Evolutionary conservation across 2,329 filamentous ascomycete genomes (phyloP).

Genomic region (Cercospora zeae-maydis): DNA sequence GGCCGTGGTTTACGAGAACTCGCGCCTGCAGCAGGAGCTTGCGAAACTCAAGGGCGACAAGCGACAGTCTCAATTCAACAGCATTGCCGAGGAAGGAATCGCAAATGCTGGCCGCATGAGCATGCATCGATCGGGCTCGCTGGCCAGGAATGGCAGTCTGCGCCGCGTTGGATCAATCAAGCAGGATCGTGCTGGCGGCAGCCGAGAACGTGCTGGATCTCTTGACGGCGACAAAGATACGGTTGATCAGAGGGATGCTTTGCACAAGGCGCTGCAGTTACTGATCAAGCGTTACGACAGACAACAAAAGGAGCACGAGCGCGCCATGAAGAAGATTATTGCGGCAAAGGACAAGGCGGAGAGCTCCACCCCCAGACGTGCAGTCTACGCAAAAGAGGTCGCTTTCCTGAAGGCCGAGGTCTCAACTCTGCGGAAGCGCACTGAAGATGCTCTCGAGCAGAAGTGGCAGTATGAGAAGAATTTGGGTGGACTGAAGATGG

Average conservation of each 20-base stretch:
- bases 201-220: slow-evolving; percentile 45
- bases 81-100: slow-evolving; percentile 59
- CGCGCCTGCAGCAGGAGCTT: slow-evolving; percentile 83
- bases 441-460: slow-evolving; percentile 89
- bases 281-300: slow-evolving; percentile 81
- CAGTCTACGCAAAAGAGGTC: slow-evolving; percentile 82
- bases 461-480: slow-evolving; percentile 97
- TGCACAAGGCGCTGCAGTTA: slow-evolving; percentile 81
- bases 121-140: slow-evolving; percentile 52
- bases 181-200: slow-evolving; percentile 36
- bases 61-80: slow-evolving; percentile 49
- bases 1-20: slow-evolving; percentile 72
- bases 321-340: slow-evolving; percentile 73
- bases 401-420: slow-evolving; percentile 77
- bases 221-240: slow-evolving; percentile 70
- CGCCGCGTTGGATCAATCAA: slow-evolving; percentile 36
- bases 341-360: slow-evolving; percentile 69
- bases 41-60: slow-evolving; percentile 58
- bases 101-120: slow-evolving; percentile 35
- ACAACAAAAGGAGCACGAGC: slow-evolving; percentile 78
- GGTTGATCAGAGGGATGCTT: slow-evolving; percentile 86
- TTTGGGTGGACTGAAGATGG: slow-evolving; percentile 85
- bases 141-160: slow-evolving; percentile 52
- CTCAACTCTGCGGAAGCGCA: slow-evolving; percentile 74
- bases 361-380: slow-evolving; percentile 66